phyloP scores from a whole-genome alignment of 192 early-diverging fungal species.

The Coemansia sp. region DNA sequence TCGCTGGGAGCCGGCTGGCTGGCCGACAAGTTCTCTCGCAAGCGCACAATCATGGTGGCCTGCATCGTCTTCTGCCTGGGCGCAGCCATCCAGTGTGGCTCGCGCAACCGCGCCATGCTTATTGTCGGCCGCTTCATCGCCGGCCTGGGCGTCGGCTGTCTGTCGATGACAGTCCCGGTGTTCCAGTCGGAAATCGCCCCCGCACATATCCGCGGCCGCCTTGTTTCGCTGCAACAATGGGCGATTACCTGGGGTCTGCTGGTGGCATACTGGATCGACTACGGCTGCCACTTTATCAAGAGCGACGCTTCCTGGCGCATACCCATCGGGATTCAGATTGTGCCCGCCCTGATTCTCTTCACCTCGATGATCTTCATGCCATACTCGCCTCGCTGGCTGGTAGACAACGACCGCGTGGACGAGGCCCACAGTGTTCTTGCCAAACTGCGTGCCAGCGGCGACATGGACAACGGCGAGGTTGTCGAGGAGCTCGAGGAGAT shows the following conservation, averaged over 20 bases:
- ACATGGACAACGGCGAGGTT: constrained; percentile 56
- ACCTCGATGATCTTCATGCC: constrained; percentile 73
- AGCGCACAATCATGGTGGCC: constrained; percentile 64
- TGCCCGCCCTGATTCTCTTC: constrained; percentile 71
- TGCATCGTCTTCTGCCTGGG: constrained; percentile 71
- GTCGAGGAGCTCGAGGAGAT: constrained; percentile 68
- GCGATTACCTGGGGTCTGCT: constrained; percentile 89
- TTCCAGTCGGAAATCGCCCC: constrained; percentile 83
- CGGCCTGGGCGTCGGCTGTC: constrained; percentile 77
- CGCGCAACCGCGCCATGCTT: constrained; percentile 61
- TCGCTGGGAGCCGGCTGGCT: constrained; percentile 64
- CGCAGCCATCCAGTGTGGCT: constrained; percentile 64
- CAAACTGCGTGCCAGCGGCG: constrained; percentile 63
- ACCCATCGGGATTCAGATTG: constrained; percentile 77
- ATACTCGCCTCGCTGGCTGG: constrained; percentile 83
- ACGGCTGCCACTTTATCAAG: constrained; percentile 44
- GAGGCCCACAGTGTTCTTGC: constrained; percentile 68
- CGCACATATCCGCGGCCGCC: constrained; percentile 79
- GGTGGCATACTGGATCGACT: constrained; percentile 53
- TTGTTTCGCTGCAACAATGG: constrained; percentile 86
- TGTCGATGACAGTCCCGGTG: constrained; percentile 69
- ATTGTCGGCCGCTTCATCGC: constrained; percentile 75
- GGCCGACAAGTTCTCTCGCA: constrained; percentile 68
- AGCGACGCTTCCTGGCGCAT: constrained; percentile 71
- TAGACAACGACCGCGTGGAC: constrained; percentile 64